Conservation (phyloP, 192 early-diverging fungal genomes). For the Linnemannia hyalina region DNA sequence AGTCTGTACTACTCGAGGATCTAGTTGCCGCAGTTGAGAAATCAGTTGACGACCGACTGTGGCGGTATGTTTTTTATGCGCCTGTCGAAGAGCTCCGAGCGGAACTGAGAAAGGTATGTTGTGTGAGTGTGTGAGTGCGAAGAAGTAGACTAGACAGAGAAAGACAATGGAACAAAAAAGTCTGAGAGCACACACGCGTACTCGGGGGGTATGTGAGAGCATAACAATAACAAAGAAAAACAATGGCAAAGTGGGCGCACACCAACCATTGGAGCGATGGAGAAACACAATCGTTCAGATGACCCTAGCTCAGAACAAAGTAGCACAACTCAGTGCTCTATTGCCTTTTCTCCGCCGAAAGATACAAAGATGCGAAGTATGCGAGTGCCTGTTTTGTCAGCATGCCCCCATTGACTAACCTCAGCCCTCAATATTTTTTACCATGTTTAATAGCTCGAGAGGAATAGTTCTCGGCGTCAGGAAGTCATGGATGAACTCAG, state of each 20-base stretch:
- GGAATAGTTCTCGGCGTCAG: slow-evolving; percentile 41
- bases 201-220: too few relatives aligned
- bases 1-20: slow-evolving; percentile 60
- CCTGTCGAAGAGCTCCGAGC: slow-evolving; percentile 64
- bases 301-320: neutral
- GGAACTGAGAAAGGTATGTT: slow-evolving; percentile 62
- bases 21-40: slow-evolving; percentile 61
- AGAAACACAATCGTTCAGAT: neutral
- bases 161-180: neutral
- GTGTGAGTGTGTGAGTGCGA: neutral
- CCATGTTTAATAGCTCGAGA: slow-evolving; percentile 33
- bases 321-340: neutral
- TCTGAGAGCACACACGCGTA: neutral
- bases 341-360: neutral
- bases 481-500: slow-evolving; percentile 57
- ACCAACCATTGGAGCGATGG: neutral
- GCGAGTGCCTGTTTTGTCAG: neutral
- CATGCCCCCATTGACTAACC: neutral
- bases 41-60: slow-evolving; percentile 68
- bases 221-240: neutral
- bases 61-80: slow-evolving; percentile 70
- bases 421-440: neutral
- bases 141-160: neutral
- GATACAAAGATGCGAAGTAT: neutral
- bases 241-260: neutral